phyloP scores from a whole-genome alignment of 208 protist genomes.

The Vickermania ingenoplastis region DNA sequence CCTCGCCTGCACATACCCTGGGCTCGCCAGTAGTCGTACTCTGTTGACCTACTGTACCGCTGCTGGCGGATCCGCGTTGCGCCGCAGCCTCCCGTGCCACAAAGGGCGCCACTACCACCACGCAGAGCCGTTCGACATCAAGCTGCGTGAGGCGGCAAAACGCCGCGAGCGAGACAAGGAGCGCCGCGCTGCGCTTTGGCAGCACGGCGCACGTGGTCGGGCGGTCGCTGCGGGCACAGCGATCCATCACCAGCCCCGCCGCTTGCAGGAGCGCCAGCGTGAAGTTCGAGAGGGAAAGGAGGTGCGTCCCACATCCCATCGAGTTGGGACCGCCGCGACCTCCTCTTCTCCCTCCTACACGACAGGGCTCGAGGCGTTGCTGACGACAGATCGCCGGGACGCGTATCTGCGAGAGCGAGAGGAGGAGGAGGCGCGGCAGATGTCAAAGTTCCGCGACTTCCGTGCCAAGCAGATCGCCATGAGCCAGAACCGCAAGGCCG shows the following conservation, averaged over 20 bases:
- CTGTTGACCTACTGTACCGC: no score
- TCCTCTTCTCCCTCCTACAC: no score
- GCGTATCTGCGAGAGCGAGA: conserved; percentile 43
- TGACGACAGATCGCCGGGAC: no score
- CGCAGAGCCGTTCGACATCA: conserved; percentile 81
- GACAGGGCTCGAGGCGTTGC: no score
- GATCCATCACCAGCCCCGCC: conserved; percentile 59
- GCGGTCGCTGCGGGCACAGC: conserved; percentile 66
- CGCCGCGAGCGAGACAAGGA: conserved; percentile 58
- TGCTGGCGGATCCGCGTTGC: no score
- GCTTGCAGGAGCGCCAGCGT: conserved; percentile 19
- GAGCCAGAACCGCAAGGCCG: conserved; percentile 59
- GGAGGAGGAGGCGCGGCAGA: conserved; percentile 55
- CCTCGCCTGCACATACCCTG: no score
- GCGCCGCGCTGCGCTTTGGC: conserved; percentile 47
- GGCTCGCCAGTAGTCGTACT: no score
- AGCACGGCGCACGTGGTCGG: conserved; percentile 43
- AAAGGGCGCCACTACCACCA: no score
- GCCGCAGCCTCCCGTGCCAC: no score
- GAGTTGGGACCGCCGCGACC: no score
- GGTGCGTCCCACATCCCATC: no score
- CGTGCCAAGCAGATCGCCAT: conserved; percentile 61
- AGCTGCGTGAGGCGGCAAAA: conserved; percentile 69
- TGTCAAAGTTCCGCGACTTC: conserved; percentile 67
- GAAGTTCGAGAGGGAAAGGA: no score